Percentiles rank a stretch among this genome's conserved stretches.
Conservation (phyloP, 768 basidiomycete genomes). For the Filobasidium wieringae region DNA sequence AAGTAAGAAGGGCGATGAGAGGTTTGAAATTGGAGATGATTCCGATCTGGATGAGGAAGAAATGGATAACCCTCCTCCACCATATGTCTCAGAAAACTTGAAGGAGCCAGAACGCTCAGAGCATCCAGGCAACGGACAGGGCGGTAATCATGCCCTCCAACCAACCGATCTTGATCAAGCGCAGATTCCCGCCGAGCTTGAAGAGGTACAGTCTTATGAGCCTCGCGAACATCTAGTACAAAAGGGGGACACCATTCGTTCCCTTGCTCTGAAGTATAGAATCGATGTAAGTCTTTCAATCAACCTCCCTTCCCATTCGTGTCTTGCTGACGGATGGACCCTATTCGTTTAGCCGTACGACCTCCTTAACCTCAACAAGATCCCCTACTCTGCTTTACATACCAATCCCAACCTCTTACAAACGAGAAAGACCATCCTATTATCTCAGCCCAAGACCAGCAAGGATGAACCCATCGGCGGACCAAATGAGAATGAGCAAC, state of each 20-base stretch:
- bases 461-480: background rate
- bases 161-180: too few relatives aligned
- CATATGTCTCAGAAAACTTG: slow-evolving; percentile 8
- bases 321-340: background rate
- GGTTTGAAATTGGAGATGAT: slow-evolving; percentile 25
- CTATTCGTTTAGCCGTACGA: slow-evolving; percentile 28
- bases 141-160: too few relatives aligned
- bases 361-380: slow-evolving; percentile 26
- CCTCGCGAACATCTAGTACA: slow-evolving; percentile 20
- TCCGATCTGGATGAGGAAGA: slow-evolving; percentile 15
- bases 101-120: too few relatives aligned
- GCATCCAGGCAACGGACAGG: too few relatives aligned
- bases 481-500: slow-evolving; percentile 13
- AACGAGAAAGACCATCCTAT: slow-evolving; percentile 19
- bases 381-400: slow-evolving; percentile 24
- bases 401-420: slow-evolving; percentile 29
- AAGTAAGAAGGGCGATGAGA: slow-evolving; percentile 10
- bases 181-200: background rate
- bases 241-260: slow-evolving; percentile 24
- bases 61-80: slow-evolving; percentile 8
- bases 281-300: slow-evolving; percentile 29
- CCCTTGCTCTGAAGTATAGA: slow-evolving; percentile 25
- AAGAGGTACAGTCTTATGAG: background rate
- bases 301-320: background rate
- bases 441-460: background rate